Evolutionary conservation across 768 basidiomycete genomes (phyloP), one percentile per base, ranked within the genome.

Genomic region (Mycena floridula): DNA sequence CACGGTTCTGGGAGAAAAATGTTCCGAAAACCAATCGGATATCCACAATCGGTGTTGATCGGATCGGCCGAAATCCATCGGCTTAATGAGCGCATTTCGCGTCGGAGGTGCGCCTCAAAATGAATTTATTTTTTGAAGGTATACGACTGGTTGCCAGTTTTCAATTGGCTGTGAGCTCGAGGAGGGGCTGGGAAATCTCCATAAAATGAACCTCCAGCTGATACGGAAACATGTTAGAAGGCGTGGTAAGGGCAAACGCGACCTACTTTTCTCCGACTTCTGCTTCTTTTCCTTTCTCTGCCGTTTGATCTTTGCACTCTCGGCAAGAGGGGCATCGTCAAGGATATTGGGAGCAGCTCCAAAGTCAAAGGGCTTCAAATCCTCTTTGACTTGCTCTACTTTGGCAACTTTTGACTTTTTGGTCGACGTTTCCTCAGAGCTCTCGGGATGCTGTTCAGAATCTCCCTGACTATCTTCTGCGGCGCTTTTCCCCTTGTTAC

Each of bases 141-240:
- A 64, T 70, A 66, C 28, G 84, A 82, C 63, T 77, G 76, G 59
- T 87, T 86, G 37, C 85, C 85, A 47, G 76, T 73, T 60, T 74
- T 83, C 42, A 82, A 54, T 49, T 85, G 81, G 49, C 77, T 77
- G 45, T 78, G 67, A 25, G 81, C 81, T 55, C 73, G 77, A 0
- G 82, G 85, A 18, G 81, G 77, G 18, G 76, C 76, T 46, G 75
- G 78, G 67, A 86, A 83, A 55, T 79, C 68, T 18, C 78, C 77
- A 47, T 75, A 73, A 15, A 18, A 35, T 15, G 32, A 35, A 15
- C 32, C 32, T 15, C 32, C 7, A 18, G 15, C 32, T 35, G 32
- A 35, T 13, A 35, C n/a, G n/a, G n/a, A n/a, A n/a, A n/a, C n/a
- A 35, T 35, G 32, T 35, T 35, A 35, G 3, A 18, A 18, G 32